Percentiles rank a stretch among this genome's conserved stretches.
These are phyloP conservation scores for Salvia splendens DNA, from an alignment of 257 asterid species.

Conservation along the genomic window DNA sequence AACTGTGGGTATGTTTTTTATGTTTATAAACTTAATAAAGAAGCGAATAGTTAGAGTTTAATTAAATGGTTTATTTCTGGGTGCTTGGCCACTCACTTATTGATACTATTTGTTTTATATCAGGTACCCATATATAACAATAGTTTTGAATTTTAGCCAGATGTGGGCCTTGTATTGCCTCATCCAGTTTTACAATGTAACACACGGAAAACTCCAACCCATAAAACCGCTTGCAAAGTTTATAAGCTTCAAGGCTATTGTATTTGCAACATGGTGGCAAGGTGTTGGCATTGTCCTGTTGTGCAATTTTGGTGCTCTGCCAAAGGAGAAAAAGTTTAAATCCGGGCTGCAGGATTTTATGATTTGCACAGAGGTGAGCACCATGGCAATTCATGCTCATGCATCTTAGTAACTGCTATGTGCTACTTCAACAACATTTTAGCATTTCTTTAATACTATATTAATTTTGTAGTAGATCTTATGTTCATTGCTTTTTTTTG, in stretches of 20 bases:
- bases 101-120: slow-evolving; percentile 13
- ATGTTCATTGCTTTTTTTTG: neutral
- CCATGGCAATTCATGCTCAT: too few relatives aligned
- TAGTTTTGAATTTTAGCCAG: slow-evolving; percentile 85
- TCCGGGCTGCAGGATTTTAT: slow-evolving; percentile 82
- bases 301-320: slow-evolving; percentile 58
- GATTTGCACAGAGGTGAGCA: slow-evolving; percentile 78
- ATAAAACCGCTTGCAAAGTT: slow-evolving; percentile 96
- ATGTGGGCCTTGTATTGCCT: slow-evolving; percentile 97
- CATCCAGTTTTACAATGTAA: slow-evolving; percentile 82
- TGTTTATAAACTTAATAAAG: too few relatives aligned
- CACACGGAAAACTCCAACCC: slow-evolving; percentile 62
- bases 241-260: slow-evolving; percentile 95
- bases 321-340: slow-evolving; percentile 62
- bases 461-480: too few relatives aligned
- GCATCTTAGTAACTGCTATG: too few relatives aligned
- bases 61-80: neutral
- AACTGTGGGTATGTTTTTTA: slow-evolving; percentile 63
- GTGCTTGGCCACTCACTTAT: neutral
- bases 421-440: too few relatives aligned
- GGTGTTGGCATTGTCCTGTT: slow-evolving; percentile 86
- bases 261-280: slow-evolving; percentile 99
- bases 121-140: slow-evolving; percentile 89
- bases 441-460: too few relatives aligned
- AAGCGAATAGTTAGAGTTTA: neutral